Percentiles rank a stretch among this genome's conserved stretches.
These are phyloP conservation scores for Stenogyne calaminthoides DNA, from an alignment of 305 asterid genomes.

Conservation along the genomic window DNA sequence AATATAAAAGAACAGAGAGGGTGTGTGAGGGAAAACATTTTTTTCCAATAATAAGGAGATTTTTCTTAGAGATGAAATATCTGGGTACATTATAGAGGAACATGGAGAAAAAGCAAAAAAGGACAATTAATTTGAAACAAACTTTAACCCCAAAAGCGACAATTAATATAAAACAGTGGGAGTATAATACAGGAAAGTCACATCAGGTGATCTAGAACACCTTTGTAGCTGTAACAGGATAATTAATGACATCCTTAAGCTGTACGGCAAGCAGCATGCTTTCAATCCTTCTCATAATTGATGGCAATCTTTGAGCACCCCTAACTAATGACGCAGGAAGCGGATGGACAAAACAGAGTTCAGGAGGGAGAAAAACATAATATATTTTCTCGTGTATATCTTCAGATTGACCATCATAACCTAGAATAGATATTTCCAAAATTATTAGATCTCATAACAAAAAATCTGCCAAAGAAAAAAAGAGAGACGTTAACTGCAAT, in stretches of 20 bases:
- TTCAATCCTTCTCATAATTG: constrained; percentile 93
- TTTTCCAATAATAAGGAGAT: too few species aligned
- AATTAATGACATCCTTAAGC: constrained; percentile 72
- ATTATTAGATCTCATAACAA: constrained; percentile 27
- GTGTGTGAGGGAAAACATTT: too few species aligned
- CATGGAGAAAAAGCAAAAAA: too few species aligned
- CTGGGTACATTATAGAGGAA: too few species aligned
- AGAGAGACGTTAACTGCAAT: constrained; percentile 21
- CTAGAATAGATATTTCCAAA: constrained; percentile 41
- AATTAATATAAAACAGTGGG: too few species aligned
- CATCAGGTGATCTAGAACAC: constrained; percentile 38
- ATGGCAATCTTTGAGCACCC: constrained; percentile 98
- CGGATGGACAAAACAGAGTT: constrained; percentile 94
- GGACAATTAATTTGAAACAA: too few species aligned
- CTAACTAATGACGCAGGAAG: constrained; percentile 92
- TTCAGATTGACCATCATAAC: constrained; percentile 67
- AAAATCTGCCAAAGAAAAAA: constrained; percentile 29
- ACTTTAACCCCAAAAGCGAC: too few species aligned
- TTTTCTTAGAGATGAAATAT: too few species aligned
- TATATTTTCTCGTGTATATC: constrained; percentile 85
- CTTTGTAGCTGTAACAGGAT: constrained; percentile 83
- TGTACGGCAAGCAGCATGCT: constrained; percentile 97
- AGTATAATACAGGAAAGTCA: background rate
- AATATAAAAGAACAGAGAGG: too few species aligned
- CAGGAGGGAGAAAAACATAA: constrained; percentile 98